Evolutionary conservation across 2,329 filamentous ascomycete species (phyloP).

Genomic region (Eutypa lata): DNA sequence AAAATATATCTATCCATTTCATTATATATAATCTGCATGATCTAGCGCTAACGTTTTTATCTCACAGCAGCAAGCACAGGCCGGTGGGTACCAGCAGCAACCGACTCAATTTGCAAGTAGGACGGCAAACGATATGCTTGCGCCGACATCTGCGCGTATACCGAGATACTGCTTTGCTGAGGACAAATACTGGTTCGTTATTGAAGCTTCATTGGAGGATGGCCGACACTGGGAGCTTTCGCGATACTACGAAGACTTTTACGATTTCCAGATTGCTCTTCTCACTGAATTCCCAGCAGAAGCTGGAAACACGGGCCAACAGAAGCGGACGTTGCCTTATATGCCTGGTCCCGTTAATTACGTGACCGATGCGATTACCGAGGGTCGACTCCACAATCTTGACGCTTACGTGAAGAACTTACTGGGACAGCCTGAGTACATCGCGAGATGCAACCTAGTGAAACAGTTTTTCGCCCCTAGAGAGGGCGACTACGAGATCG

Average conservation of each 20-base stretch:
- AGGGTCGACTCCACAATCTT: slow-evolving; percentile 85
- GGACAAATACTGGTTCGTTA: slow-evolving; percentile 98
- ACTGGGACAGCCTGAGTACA: slow-evolving; percentile 77
- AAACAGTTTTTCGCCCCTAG: slow-evolving; percentile 88
- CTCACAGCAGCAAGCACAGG: slow-evolving; percentile 28
- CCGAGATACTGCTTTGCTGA: slow-evolving; percentile 94
- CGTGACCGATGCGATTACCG: slow-evolving; percentile 96
- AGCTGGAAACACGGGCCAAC: slow-evolving; percentile 77
- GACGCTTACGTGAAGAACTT: slow-evolving; percentile 96
- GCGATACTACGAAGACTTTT: slow-evolving; percentile 97
- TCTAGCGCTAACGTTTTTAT: slow-evolving; percentile 16
- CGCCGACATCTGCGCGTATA: slow-evolving; percentile 80
- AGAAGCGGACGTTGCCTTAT: slow-evolving; percentile 83
- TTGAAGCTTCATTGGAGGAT: slow-evolving; percentile 87
- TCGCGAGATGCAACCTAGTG: slow-evolving; percentile 79
- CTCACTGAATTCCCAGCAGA: slow-evolving; percentile 90
- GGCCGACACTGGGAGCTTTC: slow-evolving; percentile 90
- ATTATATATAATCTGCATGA: too few relatives aligned
- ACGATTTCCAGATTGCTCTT: slow-evolving; percentile 95
- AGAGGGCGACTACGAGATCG: slow-evolving; percentile 90
- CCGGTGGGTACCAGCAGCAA: slow-evolving; percentile 27
- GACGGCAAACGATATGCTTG: slow-evolving; percentile 57
- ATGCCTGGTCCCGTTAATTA: slow-evolving; percentile 98
- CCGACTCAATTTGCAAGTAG: slow-evolving; percentile 36
- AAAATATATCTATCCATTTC: background rate